These are phyloP conservation scores for Mortierella sp. DNA, from an alignment of 371 early-diverging fungal genomes.

Conservation along the genomic window DNA sequence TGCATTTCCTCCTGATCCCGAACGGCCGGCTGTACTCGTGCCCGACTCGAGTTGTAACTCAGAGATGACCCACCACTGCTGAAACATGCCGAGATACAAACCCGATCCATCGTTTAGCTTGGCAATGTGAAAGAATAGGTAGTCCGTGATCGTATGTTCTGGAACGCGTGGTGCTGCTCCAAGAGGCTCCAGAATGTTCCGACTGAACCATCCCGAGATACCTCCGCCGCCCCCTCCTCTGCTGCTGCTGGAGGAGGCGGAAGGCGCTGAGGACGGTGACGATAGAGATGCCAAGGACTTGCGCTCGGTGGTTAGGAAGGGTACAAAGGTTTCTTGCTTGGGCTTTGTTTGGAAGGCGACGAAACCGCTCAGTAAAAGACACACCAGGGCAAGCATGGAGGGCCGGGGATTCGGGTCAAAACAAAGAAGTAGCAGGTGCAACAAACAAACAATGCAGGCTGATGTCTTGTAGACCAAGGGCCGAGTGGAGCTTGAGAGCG, in stretches of 20 bases:
- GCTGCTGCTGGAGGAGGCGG: no score
- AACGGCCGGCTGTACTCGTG: neutral
- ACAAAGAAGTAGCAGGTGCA: no score
- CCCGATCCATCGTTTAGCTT: slow-evolving; percentile 37
- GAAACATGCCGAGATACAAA: slow-evolving; percentile 29
- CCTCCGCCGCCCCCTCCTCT: slow-evolving; percentile 10
- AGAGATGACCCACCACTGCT: slow-evolving; percentile 37
- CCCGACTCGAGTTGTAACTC: slow-evolving; percentile 20
- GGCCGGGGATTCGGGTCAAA: no score
- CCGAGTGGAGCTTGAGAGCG: no score
- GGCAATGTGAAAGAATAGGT: slow-evolving; percentile 31
- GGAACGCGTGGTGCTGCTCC: slow-evolving; percentile 20
- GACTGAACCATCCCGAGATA: slow-evolving; percentile 33
- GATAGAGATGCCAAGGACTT: slow-evolving; percentile 1
- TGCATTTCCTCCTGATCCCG: neutral
- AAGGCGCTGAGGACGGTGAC: neutral
- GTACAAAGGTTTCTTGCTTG: slow-evolving; percentile 32
- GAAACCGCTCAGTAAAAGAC: slow-evolving; percentile 21
- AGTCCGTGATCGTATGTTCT: slow-evolving; percentile 38
- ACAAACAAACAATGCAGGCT: no score
- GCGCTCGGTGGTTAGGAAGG: slow-evolving; percentile 25
- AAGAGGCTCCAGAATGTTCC: slow-evolving; percentile 35
- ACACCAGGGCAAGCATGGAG: slow-evolving; percentile 28
- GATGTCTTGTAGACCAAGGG: no score
- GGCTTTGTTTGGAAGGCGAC: slow-evolving; percentile 49